phyloP scores from a whole-genome alignment of 2,329 filamentous ascomycete genomes.

The Cyphellophora europaea region DNA sequence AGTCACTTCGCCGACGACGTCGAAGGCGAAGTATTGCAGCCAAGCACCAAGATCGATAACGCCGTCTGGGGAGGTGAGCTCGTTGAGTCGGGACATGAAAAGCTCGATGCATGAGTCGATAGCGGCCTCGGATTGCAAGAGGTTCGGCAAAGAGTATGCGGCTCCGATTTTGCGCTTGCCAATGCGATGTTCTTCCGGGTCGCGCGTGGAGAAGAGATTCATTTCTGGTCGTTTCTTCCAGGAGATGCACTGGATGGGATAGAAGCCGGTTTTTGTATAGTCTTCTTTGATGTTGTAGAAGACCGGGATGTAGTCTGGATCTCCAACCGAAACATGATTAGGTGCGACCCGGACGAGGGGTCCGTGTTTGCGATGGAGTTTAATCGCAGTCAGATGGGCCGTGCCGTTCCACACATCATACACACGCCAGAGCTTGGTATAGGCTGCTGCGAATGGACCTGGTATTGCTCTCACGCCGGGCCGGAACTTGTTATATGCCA shows the following conservation, averaged over 20 bases:
- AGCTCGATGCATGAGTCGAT: slow-evolving; percentile 37
- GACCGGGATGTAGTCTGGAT: slow-evolving; percentile 39
- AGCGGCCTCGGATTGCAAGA: slow-evolving; percentile 19
- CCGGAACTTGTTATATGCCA: neutral
- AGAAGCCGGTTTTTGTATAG: slow-evolving; percentile 15
- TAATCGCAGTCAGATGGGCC: slow-evolving; percentile 58
- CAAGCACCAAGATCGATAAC: slow-evolving; percentile 34
- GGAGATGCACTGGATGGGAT: slow-evolving; percentile 15
- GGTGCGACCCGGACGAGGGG: slow-evolving; percentile 67
- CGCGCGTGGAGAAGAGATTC: slow-evolving; percentile 66
- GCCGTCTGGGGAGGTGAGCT: slow-evolving; percentile 28
- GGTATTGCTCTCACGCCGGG: slow-evolving; percentile 31
- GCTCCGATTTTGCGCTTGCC: slow-evolving; percentile 16
- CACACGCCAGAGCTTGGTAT: slow-evolving; percentile 69
- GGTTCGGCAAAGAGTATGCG: slow-evolving; percentile 17
- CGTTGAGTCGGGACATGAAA: slow-evolving; percentile 46
- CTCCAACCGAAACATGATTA: slow-evolving; percentile 62
- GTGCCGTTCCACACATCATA: slow-evolving; percentile 56
- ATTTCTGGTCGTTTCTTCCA: slow-evolving; percentile 55
- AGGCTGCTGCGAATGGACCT: slow-evolving; percentile 58
- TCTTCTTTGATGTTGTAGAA: slow-evolving; percentile 16
- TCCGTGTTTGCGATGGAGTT: slow-evolving; percentile 61
- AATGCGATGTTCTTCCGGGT: slow-evolving; percentile 58
- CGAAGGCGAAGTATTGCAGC: slow-evolving; percentile 50
- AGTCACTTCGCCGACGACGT: slow-evolving; percentile 32